Base-by-base conservation (phyloP, 176 grass and related monocot genomes). In the Oryza glaberrima region DNA sequence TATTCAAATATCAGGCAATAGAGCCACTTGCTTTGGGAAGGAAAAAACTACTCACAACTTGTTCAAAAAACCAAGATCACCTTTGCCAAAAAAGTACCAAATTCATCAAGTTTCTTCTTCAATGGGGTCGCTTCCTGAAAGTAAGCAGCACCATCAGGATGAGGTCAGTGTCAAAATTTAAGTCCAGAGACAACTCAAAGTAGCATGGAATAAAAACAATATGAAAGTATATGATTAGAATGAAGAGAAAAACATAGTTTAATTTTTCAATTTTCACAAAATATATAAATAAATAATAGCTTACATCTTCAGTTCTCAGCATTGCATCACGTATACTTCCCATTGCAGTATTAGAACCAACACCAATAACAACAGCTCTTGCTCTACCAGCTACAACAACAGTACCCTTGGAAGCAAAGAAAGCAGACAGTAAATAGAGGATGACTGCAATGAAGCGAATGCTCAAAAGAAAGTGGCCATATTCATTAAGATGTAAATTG, bases 321-420 rank as follows among this genome's bases (percentile, higher is more conserved):
- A 98, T 98, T 75, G 93, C 96, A 92, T 98, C 96, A 73, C 96
- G 96, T 84, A 98, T 98, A 74, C 93, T 98, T 77, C 96, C 96
- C 91, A 98, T 94, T 81, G 96, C 96, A 84, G 96, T 98, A 79
- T 92, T 96, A 67, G 93, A 96, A 47, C 96, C 96, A 77, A 98
- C 90, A 40, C 96, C 96, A 77, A 86, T 80, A 38, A 98, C 96
- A 75, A 98, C 79, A 81, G 96, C 91, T 94, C 93, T 94, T 72
- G 96, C 96, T 90, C 91, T 92, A 78, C 96, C 96, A 89, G 90
- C 91, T 63, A 96, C 96, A 63, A 98, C 93, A 84, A 98, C 90
- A 66, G 96, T 98, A 26, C 96, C 96, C 96, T 98, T 80, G 36
- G 67, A 75, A 85, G 64, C 52, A 80, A 80, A 85, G 83, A 17